Evolutionary conservation across 1,284 basidiomycete species (phyloP).

Genomic region (Pseudozyma sp.): DNA sequence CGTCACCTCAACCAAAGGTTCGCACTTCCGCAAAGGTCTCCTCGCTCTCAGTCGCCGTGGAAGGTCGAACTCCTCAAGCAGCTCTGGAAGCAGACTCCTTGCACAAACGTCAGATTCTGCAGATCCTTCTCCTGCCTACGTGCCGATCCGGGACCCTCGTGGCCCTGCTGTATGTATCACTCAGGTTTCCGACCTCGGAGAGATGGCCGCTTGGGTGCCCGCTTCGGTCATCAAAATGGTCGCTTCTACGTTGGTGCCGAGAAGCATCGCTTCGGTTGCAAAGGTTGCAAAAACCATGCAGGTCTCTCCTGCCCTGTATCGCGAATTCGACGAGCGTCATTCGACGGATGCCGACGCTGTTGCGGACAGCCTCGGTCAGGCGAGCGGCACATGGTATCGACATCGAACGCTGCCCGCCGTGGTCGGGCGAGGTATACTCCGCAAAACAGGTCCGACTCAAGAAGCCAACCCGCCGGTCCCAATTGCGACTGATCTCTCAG

Average conservation of each 20-base stretch:
- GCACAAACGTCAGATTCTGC: conserved; percentile 8
- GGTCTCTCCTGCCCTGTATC: conserved; percentile 36
- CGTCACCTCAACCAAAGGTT: conserved; percentile 19
- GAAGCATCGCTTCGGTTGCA: conserved; percentile 53
- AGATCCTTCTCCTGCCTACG: background rate
- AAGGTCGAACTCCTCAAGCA: conserved; percentile 28
- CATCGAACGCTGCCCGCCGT: conserved; percentile 41
- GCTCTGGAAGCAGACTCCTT: conserved; percentile 24
- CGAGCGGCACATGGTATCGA: conserved; percentile 34
- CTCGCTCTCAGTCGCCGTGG: conserved; percentile 30
- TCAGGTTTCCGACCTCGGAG: conserved; percentile 60
- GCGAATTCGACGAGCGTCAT: conserved; percentile 11
- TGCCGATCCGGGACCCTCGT: conserved; percentile 28
- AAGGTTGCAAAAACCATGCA: conserved; percentile 53
- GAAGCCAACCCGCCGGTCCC: background rate
- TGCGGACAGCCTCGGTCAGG: conserved; percentile 22
- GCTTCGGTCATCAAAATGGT: conserved; percentile 61
- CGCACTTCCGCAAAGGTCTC: conserved; percentile 33
- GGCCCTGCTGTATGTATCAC: conserved; percentile 52
- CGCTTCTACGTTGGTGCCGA: conserved; percentile 55
- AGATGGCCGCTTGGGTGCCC: conserved; percentile 61
- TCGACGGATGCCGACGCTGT: background rate
- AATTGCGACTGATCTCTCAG: background rate
- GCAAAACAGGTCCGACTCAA: conserved; percentile 5
- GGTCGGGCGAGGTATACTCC: conserved; percentile 36